Evolutionary conservation across 768 basidiomycete genomes (phyloP), one percentile per base, ranked within the genome.

Genomic region (Kwoniella heveanensis): DNA sequence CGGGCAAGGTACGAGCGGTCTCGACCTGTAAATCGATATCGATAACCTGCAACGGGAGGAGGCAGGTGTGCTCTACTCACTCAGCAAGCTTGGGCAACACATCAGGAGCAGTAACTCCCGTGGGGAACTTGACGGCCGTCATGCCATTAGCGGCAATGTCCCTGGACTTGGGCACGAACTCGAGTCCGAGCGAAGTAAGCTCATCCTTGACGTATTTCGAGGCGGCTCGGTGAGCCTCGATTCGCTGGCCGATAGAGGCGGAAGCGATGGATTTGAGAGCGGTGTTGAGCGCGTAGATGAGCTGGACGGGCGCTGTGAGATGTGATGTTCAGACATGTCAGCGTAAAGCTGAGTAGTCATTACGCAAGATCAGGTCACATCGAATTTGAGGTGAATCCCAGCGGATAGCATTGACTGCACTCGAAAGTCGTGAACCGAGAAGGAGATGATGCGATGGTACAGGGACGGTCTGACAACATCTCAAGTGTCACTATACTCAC

Each of bases 261-360:
- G 83, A 70, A 6, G 86, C 88, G 80, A 99, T 91, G 65, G 85
- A 83, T 25, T 80, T 79, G 55, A 99, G 85, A 9, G 93, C 89
- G n/a, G 86, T 85, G 73, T 89, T 87, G 79, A 90, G 91, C 1
- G 96, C 91, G 79, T 92, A 90, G 74, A 98, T 87, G 69, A 99
- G 86, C 82, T 96, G 95, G 63, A 94, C 90, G 8, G 92, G 93
- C 1, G 92, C 79, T 80, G 37, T 1, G 26, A 21, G 37, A 12
- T 5, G 27, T 9, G 15, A 39, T 21, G 29, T 4, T 13, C 5
- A 24, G 25, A 44, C 39, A 44, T 36, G 32, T 36, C 13, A 36
- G 32, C 32, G 7, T 32, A 62, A 4, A 56, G 4, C 9, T 39
- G 24, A 30, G n/a, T n/a, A n/a, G n/a, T n/a, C n/a, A n/a, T n/a